A percentile compares a stretch with the other conserved stretches of the same genome.
phyloP scores from a whole-genome alignment of 768 basidiomycete species.

The Serendipita sp. region DNA sequence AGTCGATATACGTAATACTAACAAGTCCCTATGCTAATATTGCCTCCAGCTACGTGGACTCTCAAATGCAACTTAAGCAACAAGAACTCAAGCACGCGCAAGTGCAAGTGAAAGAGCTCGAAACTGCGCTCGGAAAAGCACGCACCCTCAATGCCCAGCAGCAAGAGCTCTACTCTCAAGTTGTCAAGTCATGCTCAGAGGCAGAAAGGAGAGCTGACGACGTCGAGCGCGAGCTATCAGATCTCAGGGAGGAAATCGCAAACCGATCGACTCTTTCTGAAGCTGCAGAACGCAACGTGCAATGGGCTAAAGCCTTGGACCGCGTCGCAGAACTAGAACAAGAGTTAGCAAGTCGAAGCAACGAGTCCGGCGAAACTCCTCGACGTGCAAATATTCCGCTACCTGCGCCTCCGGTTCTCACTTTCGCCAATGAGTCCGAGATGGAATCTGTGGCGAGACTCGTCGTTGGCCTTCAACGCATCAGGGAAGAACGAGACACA shows the following conservation, averaged over 20 bases:
- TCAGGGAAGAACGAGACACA: neutral
- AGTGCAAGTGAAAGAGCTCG: neutral
- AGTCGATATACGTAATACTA: neutral
- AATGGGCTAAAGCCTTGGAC: neutral
- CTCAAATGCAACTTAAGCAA: neutral
- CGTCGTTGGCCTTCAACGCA: neutral
- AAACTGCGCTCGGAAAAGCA: neutral
- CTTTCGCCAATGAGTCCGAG: neutral
- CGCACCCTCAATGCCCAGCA: neutral
- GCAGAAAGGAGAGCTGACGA: neutral
- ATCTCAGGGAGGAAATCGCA: neutral
- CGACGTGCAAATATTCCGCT: neutral
- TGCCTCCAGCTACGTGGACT: neutral
- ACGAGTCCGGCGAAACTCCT: neutral
- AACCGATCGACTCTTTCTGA: neutral
- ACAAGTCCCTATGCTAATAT: neutral
- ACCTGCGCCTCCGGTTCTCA: neutral
- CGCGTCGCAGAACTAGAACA: neutral
- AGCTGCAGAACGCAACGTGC: neutral
- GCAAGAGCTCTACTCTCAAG: neutral
- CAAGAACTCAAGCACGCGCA: neutral
- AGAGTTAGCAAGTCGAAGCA: neutral
- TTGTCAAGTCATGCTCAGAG: neutral
- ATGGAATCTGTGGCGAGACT: constrained; percentile 2
- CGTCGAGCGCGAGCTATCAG: neutral